These are phyloP conservation scores for Gynandropsis gynandra DNA, from an alignment of 345 rosid genomes.

Conservation along the genomic window DNA sequence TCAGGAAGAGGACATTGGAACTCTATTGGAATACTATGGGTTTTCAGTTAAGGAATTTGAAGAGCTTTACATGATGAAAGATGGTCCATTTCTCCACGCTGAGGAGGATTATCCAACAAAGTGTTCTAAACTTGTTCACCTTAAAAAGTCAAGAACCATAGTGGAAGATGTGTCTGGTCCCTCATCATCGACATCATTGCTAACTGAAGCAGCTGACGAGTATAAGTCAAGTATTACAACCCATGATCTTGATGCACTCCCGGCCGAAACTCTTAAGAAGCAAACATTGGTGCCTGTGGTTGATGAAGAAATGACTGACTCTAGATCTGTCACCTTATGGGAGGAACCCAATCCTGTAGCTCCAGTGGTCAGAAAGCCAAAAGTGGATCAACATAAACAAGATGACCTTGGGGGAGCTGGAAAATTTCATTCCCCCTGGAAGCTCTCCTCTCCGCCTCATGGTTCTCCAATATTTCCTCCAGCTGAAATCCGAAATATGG, in stretches of 20 bases:
- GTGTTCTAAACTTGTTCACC: conserved; percentile 77
- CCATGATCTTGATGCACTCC: conserved; percentile 26
- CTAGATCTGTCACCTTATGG: conserved; percentile 31
- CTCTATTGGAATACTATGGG: conserved; percentile 64
- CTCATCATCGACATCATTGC: conserved; percentile 24
- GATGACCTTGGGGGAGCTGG: conserved; percentile 22
- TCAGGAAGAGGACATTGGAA: conserved; percentile 75
- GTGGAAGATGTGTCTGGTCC: conserved; percentile 56
- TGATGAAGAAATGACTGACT: conserved; percentile 44
- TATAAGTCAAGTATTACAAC: conserved; percentile 24
- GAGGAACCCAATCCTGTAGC: conserved; percentile 28
- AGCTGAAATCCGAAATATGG: conserved; percentile 25
- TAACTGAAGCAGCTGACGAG: conserved; percentile 28
- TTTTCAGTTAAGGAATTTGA: conserved; percentile 69
- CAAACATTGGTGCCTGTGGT: conserved; percentile 27
- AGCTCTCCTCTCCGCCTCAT: conserved; percentile 32
- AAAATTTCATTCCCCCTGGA: conserved; percentile 31
- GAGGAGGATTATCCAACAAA: conserved; percentile 75
- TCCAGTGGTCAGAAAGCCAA: conserved; percentile 26
- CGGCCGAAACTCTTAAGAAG: conserved; percentile 28
- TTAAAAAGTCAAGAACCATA: conserved; percentile 57
- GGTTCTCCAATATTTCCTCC: conserved; percentile 35
- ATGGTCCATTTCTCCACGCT: conserved; percentile 66
- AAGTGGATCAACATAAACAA: conserved; percentile 29
- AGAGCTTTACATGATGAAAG: conserved; percentile 92